Evolutionary conservation across 2,329 filamentous ascomycete genomes (phyloP).

Genomic region (Fusarium liriodendri): DNA sequence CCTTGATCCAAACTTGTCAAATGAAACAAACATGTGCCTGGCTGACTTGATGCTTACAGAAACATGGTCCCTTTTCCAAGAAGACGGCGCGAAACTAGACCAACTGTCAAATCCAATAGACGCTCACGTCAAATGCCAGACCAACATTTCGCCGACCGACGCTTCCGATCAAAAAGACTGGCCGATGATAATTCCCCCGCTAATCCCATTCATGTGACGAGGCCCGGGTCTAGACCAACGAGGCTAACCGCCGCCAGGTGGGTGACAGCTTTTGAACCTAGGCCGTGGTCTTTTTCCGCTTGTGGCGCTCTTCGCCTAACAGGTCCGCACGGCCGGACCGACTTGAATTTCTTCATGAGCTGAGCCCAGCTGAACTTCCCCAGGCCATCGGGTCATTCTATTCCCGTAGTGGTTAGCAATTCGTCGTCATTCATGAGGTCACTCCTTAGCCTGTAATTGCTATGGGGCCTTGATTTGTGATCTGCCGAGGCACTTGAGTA

Average conservation of each 20-base stretch:
- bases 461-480: not conserved
- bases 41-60: not conserved
- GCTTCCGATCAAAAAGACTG: not conserved
- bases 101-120: not conserved
- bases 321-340: not conserved
- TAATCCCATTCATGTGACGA: not conserved
- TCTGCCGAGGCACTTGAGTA: not conserved
- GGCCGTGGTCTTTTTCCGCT: not conserved
- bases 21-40: not conserved
- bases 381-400: not conserved
- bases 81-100: not conserved
- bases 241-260: not conserved
- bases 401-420: not conserved
- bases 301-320: not conserved
- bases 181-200: not conserved
- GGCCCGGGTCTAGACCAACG: not conserved
- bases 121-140: not conserved
- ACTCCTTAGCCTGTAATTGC: not conserved
- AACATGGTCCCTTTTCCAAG: not conserved
- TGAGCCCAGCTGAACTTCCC: not conserved
- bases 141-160: not conserved
- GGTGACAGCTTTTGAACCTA: not conserved
- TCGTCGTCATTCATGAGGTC: not conserved
- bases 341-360: not conserved
- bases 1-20: not conserved